Conservation (phyloP, 208 protist species). For the Acanthamoeba rhysodes region DNA sequence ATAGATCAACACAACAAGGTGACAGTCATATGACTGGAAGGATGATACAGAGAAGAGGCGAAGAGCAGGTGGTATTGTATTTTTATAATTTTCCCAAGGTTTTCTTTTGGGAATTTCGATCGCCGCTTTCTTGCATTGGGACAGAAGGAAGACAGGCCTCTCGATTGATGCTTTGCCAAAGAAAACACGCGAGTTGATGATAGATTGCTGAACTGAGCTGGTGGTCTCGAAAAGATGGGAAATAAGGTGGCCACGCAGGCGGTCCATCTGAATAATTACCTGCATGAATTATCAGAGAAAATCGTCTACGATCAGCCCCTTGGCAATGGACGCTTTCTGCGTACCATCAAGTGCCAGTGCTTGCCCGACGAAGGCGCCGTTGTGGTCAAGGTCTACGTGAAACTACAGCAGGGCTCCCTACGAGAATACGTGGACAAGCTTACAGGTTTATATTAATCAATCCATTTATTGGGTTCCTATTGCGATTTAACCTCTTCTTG, state of each 20-base stretch:
- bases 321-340: constrained; percentile 84
- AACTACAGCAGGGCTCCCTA: constrained; percentile 69
- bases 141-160: too few relatives aligned
- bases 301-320: constrained; percentile 74
- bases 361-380: constrained; percentile 79
- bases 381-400: constrained; percentile 85
- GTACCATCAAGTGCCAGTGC: constrained; percentile 78
- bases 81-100: too few relatives aligned
- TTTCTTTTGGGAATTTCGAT: too few relatives aligned
- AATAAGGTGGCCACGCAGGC: constrained; percentile 47
- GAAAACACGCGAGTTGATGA: not conserved
- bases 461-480: too few relatives aligned
- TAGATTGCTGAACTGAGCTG: not conserved
- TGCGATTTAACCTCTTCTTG: too few relatives aligned
- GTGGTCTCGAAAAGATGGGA: not conserved
- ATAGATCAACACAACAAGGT: too few relatives aligned
- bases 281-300: constrained; percentile 56
- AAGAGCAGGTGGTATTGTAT: too few relatives aligned
- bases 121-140: too few relatives aligned
- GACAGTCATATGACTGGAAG: too few relatives aligned
- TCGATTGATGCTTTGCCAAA: too few relatives aligned
- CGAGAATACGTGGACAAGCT: constrained; percentile 70
- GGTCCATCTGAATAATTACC: constrained; percentile 7
- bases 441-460: constrained; percentile 63
- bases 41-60: too few relatives aligned